Conservation (phyloP, 345 rosid species). For the Moricandia moricandioides region DNA sequence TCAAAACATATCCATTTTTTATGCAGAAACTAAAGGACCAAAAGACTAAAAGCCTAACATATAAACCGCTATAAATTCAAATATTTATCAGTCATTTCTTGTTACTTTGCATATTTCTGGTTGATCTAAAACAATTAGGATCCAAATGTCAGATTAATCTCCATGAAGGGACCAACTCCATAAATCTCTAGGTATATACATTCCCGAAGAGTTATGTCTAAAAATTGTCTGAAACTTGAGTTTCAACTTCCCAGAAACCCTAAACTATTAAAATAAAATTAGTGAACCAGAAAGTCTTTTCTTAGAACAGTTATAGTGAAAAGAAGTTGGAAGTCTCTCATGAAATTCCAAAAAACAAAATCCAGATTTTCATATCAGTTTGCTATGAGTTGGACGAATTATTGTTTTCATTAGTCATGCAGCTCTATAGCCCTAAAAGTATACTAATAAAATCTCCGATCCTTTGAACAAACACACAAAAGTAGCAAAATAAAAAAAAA, state of each 20-base stretch:
- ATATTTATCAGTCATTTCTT: background rate
- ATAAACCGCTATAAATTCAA: background rate
- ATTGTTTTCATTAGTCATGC: conserved; percentile 4
- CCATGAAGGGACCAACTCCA: background rate
- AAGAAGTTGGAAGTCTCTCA: conserved; percentile 14
- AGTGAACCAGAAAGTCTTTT: background rate
- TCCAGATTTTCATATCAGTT: background rate
- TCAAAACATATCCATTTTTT: background rate
- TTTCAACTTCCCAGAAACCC: conserved; percentile 28
- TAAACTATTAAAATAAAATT: background rate
- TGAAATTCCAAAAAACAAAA: conserved; percentile 15
- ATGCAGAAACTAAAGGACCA: background rate
- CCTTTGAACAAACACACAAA: background rate
- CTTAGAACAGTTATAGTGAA: background rate
- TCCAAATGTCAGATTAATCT: background rate
- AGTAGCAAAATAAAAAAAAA: background rate
- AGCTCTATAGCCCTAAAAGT: conserved; percentile 5
- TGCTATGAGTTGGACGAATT: background rate
- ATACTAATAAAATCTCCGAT: background rate
- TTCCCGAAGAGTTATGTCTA: background rate
- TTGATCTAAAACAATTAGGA: background rate
- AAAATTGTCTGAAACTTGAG: background rate
- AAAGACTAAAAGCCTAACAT: background rate
- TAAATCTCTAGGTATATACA: background rate
- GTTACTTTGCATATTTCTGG: background rate